Conservation (phyloP, 2,329 filamentous ascomycete genomes). For the Periglandula ipomoeae region DNA sequence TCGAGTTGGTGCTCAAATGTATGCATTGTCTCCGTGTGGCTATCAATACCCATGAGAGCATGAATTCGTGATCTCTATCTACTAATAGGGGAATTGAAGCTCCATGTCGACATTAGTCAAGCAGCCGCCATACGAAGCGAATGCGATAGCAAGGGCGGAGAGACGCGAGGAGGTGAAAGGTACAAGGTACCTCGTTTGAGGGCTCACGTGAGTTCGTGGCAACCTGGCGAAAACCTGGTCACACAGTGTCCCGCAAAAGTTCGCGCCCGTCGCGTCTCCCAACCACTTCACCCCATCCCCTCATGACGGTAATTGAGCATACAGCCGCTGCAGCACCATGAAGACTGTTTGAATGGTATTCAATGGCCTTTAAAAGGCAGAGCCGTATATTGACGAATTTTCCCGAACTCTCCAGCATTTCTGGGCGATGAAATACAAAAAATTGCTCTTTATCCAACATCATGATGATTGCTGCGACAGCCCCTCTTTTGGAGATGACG, state of each 20-base stretch:
- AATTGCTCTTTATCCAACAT: slow-evolving; percentile 5
- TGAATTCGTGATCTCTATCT: no score
- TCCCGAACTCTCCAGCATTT: slow-evolving; percentile 12
- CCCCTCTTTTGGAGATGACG: slow-evolving; percentile 14
- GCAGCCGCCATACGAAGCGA: no score
- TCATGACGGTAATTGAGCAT: slow-evolving; percentile 15
- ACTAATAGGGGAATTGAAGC: not conserved
- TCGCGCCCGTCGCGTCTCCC: slow-evolving; percentile 36
- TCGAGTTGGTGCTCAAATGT: no score
- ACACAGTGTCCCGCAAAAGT: slow-evolving; percentile 25
- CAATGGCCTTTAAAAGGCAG: slow-evolving; percentile 8
- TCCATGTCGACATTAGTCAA: no score
- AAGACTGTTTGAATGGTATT: slow-evolving; percentile 7
- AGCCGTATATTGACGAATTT: slow-evolving; percentile 11
- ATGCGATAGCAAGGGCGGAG: not conserved
- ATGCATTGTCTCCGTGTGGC: no score
- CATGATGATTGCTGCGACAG: slow-evolving; percentile 11
- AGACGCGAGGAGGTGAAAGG: not conserved
- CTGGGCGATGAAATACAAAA: slow-evolving; percentile 14
- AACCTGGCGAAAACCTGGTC: slow-evolving; percentile 26
- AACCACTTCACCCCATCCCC: slow-evolving; percentile 30
- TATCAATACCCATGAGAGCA: no score
- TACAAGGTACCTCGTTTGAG: slow-evolving; percentile 3
- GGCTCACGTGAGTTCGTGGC: slow-evolving; percentile 36
- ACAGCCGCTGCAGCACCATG: slow-evolving; percentile 19